Conservation (phyloP, 228 moss, liverwort and hornwort genomes). For the Sphagnum fallax region DNA sequence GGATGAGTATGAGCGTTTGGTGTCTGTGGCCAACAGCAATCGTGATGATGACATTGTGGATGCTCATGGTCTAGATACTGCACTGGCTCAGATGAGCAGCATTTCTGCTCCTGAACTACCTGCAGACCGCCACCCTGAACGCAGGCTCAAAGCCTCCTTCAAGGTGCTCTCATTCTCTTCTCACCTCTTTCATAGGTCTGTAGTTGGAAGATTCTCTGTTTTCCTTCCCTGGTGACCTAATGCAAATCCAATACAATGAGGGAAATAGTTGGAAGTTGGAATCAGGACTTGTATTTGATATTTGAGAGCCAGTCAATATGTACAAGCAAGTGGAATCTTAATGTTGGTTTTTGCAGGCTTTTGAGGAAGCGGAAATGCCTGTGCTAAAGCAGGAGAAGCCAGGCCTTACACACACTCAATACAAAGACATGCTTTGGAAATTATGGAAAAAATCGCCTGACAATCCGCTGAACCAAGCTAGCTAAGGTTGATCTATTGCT, state of each 20-base stretch:
- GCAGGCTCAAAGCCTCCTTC: slow-evolving; percentile 83
- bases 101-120: slow-evolving; percentile 42
- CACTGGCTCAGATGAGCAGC: slow-evolving; percentile 69
- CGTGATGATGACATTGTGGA: slow-evolving; percentile 79
- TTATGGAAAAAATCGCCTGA: slow-evolving; percentile 98
- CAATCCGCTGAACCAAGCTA: slow-evolving; percentile 88
- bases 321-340: too few species aligned
- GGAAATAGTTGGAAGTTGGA: background rate
- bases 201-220: background rate
- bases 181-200: background rate
- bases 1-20: slow-evolving; percentile 78
- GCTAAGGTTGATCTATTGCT: background rate
- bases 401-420: slow-evolving; percentile 84
- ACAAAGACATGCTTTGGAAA: slow-evolving; percentile 96
- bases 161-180: slow-evolving; percentile 36
- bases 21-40: slow-evolving; percentile 66
- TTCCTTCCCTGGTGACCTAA: background rate
- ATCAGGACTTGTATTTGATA: background rate
- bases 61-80: slow-evolving; percentile 76
- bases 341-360: slow-evolving; percentile 37
- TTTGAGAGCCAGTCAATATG: too few species aligned
- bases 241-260: background rate
- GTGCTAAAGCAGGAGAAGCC: slow-evolving; percentile 84
- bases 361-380: slow-evolving; percentile 90
- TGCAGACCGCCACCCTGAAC: slow-evolving; percentile 87